Evolutionary conservation across 495 filamentous ascomycete genomes (phyloP).

Genomic region (Immersiella caudata): DNA sequence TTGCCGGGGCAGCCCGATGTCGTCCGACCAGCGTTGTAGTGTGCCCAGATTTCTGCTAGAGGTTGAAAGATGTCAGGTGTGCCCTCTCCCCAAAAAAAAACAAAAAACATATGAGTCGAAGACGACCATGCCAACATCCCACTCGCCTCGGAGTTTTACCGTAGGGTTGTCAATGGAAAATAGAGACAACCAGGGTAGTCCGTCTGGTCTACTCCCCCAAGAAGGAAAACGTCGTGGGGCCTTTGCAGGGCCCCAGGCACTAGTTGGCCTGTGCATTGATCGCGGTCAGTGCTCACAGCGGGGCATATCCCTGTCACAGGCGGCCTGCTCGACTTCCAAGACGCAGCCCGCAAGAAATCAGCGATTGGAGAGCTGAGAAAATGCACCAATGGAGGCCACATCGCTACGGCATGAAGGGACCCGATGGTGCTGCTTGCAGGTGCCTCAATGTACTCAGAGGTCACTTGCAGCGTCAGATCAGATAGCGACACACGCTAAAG

Average conservation of each 20-base stretch:
- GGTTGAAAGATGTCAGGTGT: neutral
- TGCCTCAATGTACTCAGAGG: slow-evolving; percentile 17
- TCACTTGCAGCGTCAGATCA: slow-evolving; percentile 20
- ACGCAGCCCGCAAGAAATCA: slow-evolving; percentile 14
- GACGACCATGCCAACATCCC: neutral
- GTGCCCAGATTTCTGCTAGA: neutral
- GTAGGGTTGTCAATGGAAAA: slow-evolving; percentile 10
- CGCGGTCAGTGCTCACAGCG: slow-evolving; percentile 17
- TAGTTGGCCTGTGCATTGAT: slow-evolving; percentile 13
- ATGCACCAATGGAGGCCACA: neutral
- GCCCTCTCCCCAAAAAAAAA: neutral
- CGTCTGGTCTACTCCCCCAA: neutral
- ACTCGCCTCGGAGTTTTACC: neutral
- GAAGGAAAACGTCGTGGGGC: neutral
- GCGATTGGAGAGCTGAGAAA: slow-evolving; percentile 9
- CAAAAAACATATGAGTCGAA: no score
- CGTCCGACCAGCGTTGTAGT: neutral
- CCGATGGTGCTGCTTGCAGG: slow-evolving; percentile 10
- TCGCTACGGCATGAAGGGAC: slow-evolving; percentile 17
- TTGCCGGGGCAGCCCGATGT: neutral
- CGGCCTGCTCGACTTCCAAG: neutral
- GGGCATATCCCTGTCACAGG: slow-evolving; percentile 1
- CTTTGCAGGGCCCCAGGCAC: slow-evolving; percentile 1
- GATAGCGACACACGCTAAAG: slow-evolving; percentile 18
- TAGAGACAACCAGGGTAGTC: slow-evolving; percentile 7